Evolutionary conservation across 1,284 basidiomycete species (phyloP).

Genomic region (Schizophyllum amplum): DNA sequence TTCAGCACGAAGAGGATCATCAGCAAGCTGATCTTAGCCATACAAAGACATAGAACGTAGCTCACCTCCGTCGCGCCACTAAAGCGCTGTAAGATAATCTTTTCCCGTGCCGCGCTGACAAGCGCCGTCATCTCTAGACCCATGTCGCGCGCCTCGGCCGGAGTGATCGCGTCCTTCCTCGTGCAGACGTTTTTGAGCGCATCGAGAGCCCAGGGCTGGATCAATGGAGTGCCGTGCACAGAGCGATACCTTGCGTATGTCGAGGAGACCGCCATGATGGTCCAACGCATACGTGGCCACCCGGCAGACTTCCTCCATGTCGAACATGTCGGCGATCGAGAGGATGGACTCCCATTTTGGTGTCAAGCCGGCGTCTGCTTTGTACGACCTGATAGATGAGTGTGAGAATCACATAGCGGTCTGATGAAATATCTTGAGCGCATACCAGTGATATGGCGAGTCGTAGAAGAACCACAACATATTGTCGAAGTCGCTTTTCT

Average conservation of each 20-base stretch:
- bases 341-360: background rate
- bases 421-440: background rate
- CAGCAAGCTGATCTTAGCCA: no score
- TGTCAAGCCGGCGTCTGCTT: background rate
- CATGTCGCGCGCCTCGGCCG: background rate
- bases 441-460: background rate
- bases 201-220: background rate
- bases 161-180: background rate
- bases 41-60: no score
- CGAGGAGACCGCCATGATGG: background rate
- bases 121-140: background rate
- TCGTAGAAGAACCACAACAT: no score
- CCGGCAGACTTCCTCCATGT: background rate
- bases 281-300: background rate
- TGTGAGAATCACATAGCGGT: no score
- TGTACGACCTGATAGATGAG: background rate
- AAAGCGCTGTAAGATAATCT: background rate
- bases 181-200: background rate
- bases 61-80: no score
- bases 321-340: background rate
- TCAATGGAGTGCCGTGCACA: background rate
- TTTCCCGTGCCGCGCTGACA: background rate
- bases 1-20: no score
- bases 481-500: no score
- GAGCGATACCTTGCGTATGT: background rate